Percentiles rank a stretch among this genome's conserved stretches.
Conservation (phyloP, 2,329 filamentous ascomycete genomes). For the Colletotrichum limetticola region DNA sequence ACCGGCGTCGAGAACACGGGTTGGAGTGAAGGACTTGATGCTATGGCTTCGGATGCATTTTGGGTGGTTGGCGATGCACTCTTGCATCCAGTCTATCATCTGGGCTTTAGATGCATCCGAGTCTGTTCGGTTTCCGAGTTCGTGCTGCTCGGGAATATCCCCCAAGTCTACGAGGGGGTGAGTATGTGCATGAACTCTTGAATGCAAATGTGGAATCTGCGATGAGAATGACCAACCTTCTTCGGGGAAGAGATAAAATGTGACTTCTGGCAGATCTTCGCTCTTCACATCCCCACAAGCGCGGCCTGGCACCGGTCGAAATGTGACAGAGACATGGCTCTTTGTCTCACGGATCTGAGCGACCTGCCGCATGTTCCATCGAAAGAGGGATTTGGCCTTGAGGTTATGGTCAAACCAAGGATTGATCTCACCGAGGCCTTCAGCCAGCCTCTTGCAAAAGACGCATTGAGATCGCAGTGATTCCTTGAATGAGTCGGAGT, state of each 20-base stretch:
- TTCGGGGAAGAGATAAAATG: constrained; percentile 4
- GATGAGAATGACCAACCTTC: background rate
- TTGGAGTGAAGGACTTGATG: constrained; percentile 21
- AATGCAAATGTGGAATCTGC: rapidly evolving
- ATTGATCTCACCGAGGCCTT: background rate
- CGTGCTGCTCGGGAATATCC: background rate
- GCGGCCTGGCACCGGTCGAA: background rate
- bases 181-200: background rate
- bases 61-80: constrained; percentile 18
- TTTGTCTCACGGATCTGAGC: background rate
- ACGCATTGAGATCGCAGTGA: background rate
- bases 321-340: constrained; percentile 2
- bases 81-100: constrained; percentile 30
- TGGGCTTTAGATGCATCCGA: background rate
- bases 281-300: background rate
- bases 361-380: constrained; percentile 12
- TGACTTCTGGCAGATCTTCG: constrained; percentile 9
- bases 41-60: constrained; percentile 20
- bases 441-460: constrained; percentile 9
- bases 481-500: background rate
- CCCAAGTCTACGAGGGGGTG: background rate
- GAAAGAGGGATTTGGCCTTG: background rate
- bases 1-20: constrained; percentile 32
- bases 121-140: background rate
- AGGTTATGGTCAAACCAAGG: background rate